These are phyloP conservation scores for Colletotrichum theobromicola DNA, from an alignment of 2,329 filamentous ascomycete species.

Conservation along the genomic window DNA sequence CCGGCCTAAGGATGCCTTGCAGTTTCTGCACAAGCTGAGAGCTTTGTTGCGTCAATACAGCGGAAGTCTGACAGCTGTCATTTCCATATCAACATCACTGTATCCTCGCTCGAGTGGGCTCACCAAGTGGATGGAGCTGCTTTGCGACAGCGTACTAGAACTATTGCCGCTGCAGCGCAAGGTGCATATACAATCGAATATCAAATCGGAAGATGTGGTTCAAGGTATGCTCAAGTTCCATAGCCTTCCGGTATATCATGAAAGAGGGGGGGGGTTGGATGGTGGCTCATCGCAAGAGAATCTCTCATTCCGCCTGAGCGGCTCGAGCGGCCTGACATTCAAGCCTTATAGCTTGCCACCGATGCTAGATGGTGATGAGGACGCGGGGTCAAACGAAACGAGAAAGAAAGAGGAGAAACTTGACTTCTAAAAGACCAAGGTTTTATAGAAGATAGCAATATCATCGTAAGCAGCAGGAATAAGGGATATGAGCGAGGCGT, in stretches of 20 bases:
- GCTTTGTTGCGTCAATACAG: constrained; percentile 74
- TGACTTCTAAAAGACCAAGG: constrained; percentile 65
- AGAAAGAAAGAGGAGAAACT: constrained; percentile 66
- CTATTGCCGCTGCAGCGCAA: constrained; percentile 71
- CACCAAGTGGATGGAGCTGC: constrained; percentile 82
- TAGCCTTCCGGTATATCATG: constrained; percentile 82
- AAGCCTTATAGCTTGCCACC: constrained; percentile 90
- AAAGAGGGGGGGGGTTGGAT: constrained; percentile 81
- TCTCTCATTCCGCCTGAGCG: constrained; percentile 87
- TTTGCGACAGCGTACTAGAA: constrained; percentile 87
- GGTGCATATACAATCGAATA: constrained; percentile 55
- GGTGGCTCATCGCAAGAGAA: constrained; percentile 77
- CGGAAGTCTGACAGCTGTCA: constrained; percentile 70
- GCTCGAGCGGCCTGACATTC: constrained; percentile 80
- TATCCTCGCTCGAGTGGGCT: constrained; percentile 79
- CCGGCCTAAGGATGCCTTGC: constrained; percentile 75
- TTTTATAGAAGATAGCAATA: not conserved
- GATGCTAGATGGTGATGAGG: constrained; percentile 70
- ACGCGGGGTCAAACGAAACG: constrained; percentile 51
- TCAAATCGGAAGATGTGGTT: constrained; percentile 70
- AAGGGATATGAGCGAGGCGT: not conserved
- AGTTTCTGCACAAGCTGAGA: constrained; percentile 81
- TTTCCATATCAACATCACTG: constrained; percentile 81
- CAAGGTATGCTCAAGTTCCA: constrained; percentile 89
- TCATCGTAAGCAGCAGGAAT: not conserved